Evolutionary conservation across 2,329 filamentous ascomycete species (phyloP), one percentile per base, ranked within the genome.

Genomic region (Celoporthe dispersa): DNA sequence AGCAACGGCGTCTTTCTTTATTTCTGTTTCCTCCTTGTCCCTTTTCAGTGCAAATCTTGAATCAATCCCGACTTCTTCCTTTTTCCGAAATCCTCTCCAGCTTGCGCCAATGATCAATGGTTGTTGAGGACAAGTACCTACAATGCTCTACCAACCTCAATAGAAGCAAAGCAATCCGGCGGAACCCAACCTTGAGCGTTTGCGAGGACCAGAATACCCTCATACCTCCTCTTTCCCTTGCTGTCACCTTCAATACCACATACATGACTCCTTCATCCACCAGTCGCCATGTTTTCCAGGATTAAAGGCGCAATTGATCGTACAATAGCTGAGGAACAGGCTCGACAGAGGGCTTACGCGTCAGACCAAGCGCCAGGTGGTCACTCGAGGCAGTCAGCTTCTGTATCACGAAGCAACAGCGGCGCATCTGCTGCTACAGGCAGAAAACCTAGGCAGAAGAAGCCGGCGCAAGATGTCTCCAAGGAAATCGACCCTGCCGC

Each of bases 261-360:
- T 31, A n/a, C n/a, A n/a, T 63, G 37, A n/a, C 61, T 48, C 9
- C 14, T 6, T 22, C 1, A 16, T 31, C 5, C 12, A 48, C 28
- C 25, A 14, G 41, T 31, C 66, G 35, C 55, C 53, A 71, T 67
- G 37, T 68, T 68, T 66, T 78, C 96, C 92, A 89, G 92, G 84
- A 85, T 97, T 75, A 92, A 93, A 83, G 92, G 91, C 76, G 92
- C 92, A 71, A 94, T 97, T 79, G 93, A 97, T 79, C 90, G 90
- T 76, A 91, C 91, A 76, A 96, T 98, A 77, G 92, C 94, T 76
- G 94, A 97, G 82, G 94, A 98, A 82, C 93, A 97, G 81, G 92
- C 93, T 70, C 91, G 93, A 70, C 92, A 94, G 78, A 88, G 88
- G 77, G 81, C 84, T 65, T 75, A 82, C 55, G 76, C 84, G 73